phyloP scores from a whole-genome alignment of 1,284 basidiomycete genomes.

The Ceratobasidium sp. region DNA sequence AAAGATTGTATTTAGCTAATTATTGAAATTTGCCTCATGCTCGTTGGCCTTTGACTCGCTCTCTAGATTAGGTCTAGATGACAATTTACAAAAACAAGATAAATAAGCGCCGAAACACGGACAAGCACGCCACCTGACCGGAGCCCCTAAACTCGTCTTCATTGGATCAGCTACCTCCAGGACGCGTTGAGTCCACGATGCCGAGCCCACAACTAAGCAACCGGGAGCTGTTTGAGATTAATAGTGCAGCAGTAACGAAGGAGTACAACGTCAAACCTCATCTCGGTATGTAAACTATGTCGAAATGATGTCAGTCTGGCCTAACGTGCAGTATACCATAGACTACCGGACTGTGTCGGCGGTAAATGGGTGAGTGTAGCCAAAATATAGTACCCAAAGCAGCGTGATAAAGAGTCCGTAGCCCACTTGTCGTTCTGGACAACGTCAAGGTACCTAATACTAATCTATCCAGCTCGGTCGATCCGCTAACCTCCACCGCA shows the following conservation, averaged over 20 bases:
- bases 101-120: constrained; percentile 19
- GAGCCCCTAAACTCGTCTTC: constrained; percentile 40
- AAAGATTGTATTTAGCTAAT: constrained; percentile 66
- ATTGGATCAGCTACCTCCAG: constrained; percentile 27
- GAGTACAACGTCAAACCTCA: constrained; percentile 91
- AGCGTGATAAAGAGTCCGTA: constrained; percentile 57
- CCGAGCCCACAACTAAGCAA: constrained; percentile 62
- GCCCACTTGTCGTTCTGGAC: constrained; percentile 95
- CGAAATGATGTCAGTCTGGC: constrained; percentile 1
- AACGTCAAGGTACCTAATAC: constrained; percentile 88
- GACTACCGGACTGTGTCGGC: constrained; percentile 97
- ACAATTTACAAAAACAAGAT: no score
- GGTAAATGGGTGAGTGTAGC: constrained; percentile 87
- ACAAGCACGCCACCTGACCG: constrained; percentile 32
- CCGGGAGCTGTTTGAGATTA: constrained; percentile 83
- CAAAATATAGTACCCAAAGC: constrained; percentile 42
- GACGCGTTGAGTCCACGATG: constrained; percentile 39
- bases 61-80: no score
- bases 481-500: constrained; percentile 56
- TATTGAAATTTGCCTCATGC: no score
- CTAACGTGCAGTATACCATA: constrained; percentile 57
- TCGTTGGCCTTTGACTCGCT: no score
- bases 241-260: constrained; percentile 87
- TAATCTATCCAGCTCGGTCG: constrained; percentile 29
- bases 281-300: constrained; percentile 72